phyloP scores from a whole-genome alignment of 345 rosid species.

The Arabidopsis arenosa region DNA sequence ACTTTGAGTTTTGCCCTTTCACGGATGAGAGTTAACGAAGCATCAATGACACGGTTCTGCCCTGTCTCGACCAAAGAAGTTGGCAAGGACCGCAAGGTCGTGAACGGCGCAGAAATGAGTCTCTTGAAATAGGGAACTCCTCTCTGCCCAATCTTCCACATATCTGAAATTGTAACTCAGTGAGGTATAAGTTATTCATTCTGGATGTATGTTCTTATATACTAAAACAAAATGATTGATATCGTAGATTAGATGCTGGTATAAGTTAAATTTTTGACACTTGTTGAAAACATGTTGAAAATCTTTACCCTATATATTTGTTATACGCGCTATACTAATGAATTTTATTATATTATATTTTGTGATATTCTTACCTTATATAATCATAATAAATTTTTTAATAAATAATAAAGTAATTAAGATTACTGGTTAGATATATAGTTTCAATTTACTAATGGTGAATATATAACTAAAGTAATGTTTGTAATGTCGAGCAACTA shows the following conservation, averaged over 20 bases:
- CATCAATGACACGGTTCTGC: slow-evolving; percentile 1
- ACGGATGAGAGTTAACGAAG: neutral
- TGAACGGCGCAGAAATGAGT: slow-evolving; percentile 51
- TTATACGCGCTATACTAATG: neutral
- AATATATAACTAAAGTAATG: too few relatives aligned
- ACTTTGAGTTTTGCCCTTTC: slow-evolving; percentile 2
- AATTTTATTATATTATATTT: neutral
- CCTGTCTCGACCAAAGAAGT: slow-evolving; percentile 4
- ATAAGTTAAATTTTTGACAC: too few relatives aligned
- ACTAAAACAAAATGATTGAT: neutral
- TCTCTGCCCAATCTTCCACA: slow-evolving; percentile 58
- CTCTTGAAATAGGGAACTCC: slow-evolving; percentile 68
- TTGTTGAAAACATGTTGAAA: neutral
- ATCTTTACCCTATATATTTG: neutral
- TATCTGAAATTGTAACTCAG: slow-evolving; percentile 40
- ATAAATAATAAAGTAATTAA: too few relatives aligned
- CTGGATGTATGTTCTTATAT: too few relatives aligned
- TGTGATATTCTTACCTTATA: neutral
- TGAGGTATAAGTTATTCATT: neutral
- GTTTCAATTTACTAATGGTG: too few relatives aligned
- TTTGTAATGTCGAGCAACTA: too few relatives aligned
- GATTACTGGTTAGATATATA: neutral
- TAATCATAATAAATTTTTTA: neutral
- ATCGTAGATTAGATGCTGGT: neutral
- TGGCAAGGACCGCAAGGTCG: neutral